These are phyloP conservation scores for Aspergillus brasiliensis DNA, from an alignment of 2,329 filamentous ascomycete genomes.

Conservation along the genomic window DNA sequence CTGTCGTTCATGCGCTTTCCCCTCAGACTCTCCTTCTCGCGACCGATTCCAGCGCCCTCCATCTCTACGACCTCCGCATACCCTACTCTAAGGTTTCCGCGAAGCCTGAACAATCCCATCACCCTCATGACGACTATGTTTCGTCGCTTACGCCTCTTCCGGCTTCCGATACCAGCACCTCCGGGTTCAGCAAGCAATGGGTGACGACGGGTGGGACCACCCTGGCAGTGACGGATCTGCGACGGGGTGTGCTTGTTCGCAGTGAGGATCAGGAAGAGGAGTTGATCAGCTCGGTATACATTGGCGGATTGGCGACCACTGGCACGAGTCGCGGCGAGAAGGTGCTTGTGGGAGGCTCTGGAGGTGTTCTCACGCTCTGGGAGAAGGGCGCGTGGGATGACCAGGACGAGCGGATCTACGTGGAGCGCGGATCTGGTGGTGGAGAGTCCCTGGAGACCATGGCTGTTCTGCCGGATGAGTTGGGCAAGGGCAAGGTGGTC, in stretches of 20 bases:
- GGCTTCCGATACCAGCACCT: slow-evolving; percentile 76
- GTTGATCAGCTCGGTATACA: slow-evolving; percentile 76
- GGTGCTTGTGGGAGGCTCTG: slow-evolving; percentile 74
- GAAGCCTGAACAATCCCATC: slow-evolving; percentile 76
- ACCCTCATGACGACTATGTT: slow-evolving; percentile 90
- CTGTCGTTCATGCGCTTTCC: slow-evolving; percentile 78
- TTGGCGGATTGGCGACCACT: slow-evolving; percentile 71
- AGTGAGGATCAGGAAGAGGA: slow-evolving; percentile 97
- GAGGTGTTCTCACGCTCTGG: slow-evolving; percentile 87
- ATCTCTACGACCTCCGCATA: slow-evolving; percentile 82
- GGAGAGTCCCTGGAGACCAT: slow-evolving; percentile 83
- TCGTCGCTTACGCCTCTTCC: slow-evolving; percentile 85
- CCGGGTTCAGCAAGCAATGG: slow-evolving; percentile 91
- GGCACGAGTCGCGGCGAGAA: slow-evolving; percentile 71
- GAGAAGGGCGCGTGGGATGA: slow-evolving; percentile 95
- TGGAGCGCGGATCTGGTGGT: slow-evolving; percentile 63
- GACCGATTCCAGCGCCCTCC: slow-evolving; percentile 85
- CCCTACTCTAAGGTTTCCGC: slow-evolving; percentile 56
- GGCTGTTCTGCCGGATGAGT: slow-evolving; percentile 67
- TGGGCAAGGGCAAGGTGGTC: slow-evolving; percentile 66
- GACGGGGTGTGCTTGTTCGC: slow-evolving; percentile 79
- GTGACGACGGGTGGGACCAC: slow-evolving; percentile 91
- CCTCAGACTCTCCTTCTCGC: slow-evolving; percentile 86
- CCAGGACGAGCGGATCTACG: slow-evolving; percentile 82
- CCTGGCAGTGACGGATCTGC: slow-evolving; percentile 83